Conservation (phyloP, 2,329 filamentous ascomycete genomes). For the Gyromitra esculenta region DNA sequence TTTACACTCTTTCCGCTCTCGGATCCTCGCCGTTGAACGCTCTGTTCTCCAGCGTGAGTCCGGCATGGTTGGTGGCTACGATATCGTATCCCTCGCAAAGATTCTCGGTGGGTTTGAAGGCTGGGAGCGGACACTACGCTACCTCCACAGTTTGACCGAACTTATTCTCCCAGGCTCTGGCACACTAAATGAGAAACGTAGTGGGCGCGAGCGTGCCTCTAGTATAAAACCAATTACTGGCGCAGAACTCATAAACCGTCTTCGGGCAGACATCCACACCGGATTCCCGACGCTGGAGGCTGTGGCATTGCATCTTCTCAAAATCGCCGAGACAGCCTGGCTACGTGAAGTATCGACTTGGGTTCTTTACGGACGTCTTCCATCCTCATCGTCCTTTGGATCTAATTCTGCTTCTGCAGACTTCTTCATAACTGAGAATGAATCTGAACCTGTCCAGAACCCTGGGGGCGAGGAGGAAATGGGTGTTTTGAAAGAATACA, state of each 20-base stretch:
- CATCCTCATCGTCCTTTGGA: conserved; percentile 69
- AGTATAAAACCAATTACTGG: conserved; percentile 67
- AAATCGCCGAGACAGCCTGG: conserved; percentile 87
- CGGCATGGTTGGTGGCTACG: conserved; percentile 84
- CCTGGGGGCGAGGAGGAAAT: conserved; percentile 52
- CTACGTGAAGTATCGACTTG: conserved; percentile 88
- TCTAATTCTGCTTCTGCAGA: conserved; percentile 67
- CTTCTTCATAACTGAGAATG: conserved; percentile 75
- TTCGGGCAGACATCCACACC: conserved; percentile 81
- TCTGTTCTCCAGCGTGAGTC: conserved; percentile 75
- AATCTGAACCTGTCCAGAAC: conserved; percentile 60
- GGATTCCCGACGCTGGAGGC: conserved; percentile 88
- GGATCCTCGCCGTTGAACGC: conserved; percentile 84
- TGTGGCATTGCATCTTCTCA: conserved; percentile 76
- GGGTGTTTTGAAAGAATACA: conserved; percentile 66
- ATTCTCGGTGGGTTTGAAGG: conserved; percentile 85
- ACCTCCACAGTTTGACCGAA: conserved; percentile 78
- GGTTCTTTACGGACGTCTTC: conserved; percentile 87
- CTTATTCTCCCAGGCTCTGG: conserved; percentile 70
- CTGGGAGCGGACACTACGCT: conserved; percentile 84
- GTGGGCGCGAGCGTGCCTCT: conserved; percentile 42
- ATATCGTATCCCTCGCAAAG: conserved; percentile 88
- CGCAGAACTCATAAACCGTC: conserved; percentile 77
- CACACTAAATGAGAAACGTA: conserved; percentile 57
- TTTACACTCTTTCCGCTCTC: conserved; percentile 80